Base-by-base conservation (phyloP, 2,329 filamentous ascomycete species). In the Setomelanomma holmii region DNA sequence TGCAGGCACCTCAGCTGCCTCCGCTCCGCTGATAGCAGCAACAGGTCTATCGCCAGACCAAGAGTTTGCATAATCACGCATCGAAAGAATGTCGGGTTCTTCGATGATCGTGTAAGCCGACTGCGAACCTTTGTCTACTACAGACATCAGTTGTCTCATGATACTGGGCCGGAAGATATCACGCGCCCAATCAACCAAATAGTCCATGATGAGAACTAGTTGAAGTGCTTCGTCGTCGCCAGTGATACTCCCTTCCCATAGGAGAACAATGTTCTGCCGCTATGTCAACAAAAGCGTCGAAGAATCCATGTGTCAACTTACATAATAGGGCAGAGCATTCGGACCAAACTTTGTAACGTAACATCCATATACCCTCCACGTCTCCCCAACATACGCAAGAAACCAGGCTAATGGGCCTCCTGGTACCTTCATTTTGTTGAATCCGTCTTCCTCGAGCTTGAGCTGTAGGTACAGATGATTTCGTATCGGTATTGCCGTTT, bases 111-210 rank as follows among this genome's bases (percentile, higher is more conserved):
- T 40, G 38, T 40, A 40, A 4, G 38, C 6, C 38, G 27, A 30
- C 27, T 14, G 27, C 10, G 27, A 3, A 30, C 27, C 27, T 6
- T 30, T 30, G 27, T 30, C 27, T 40, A 44, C 39, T 17, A 43
- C 27, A 30, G 30, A 57, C 33, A 23, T 63, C 19, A 64, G 35
- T 40, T 64, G 59, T 38, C 46, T 23, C 1, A 64, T 44, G 16
- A 65, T 65, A 38, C 51, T 55, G 7, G 55, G 52, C 39, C 58
- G 45, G 33, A 48, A 65, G 21, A 52, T 45, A 19, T 63, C 57
- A 41, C 61, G 51, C 14, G 61, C 55, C 60, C 61, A 63, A 39
- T 63, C 60, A n/a, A 65, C 30, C n/a, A 66, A 60, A 19, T 53
- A 62, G 42, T 66, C 60, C 34, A 64, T 38, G 27, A 66, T 59